These are phyloP conservation scores for Solanum dulcamara DNA, from an alignment of 257 asterid genomes.

Conservation along the genomic window DNA sequence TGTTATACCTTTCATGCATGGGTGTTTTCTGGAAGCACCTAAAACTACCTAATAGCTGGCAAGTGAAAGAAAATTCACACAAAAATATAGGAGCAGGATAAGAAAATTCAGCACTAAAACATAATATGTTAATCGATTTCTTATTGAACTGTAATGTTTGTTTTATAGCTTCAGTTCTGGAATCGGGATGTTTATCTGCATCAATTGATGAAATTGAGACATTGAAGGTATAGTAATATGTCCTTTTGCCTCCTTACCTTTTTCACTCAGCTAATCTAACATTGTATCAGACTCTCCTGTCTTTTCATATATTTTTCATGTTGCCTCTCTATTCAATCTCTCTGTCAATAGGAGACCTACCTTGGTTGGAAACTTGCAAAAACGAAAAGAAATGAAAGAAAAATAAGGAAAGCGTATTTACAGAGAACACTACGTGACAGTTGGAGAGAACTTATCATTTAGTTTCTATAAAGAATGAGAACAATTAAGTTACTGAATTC, in stretches of 20 bases:
- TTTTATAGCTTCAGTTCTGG: constrained; percentile 43
- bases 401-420: not conserved
- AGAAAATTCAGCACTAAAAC: not conserved
- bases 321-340: not conserved
- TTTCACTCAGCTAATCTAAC: not conserved
- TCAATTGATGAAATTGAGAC: constrained; percentile 32
- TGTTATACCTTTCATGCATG: not conserved
- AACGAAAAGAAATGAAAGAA: not conserved
- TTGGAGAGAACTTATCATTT: not conserved
- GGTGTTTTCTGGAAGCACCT: not conserved
- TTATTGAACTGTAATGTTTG: not conserved
- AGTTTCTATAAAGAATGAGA: not conserved
- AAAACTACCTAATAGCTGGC: not conserved
- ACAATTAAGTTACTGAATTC: not conserved
- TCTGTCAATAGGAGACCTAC: not conserved
- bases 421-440: not conserved
- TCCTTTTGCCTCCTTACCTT: not conserved
- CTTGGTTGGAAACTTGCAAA: not conserved
- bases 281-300: not conserved
- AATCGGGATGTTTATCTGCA: constrained; percentile 30
- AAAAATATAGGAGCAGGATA: not conserved
- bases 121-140: not conserved
- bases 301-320: not conserved
- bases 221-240: constrained; percentile 37
- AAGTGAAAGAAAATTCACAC: not conserved